Percentiles rank a stretch among this genome's conserved stretches.
These are phyloP conservation scores for slime mould (Dictyostelium discoideum) DNA, from an alignment of 78 protist species.

Conservation along the genomic window DNA sequence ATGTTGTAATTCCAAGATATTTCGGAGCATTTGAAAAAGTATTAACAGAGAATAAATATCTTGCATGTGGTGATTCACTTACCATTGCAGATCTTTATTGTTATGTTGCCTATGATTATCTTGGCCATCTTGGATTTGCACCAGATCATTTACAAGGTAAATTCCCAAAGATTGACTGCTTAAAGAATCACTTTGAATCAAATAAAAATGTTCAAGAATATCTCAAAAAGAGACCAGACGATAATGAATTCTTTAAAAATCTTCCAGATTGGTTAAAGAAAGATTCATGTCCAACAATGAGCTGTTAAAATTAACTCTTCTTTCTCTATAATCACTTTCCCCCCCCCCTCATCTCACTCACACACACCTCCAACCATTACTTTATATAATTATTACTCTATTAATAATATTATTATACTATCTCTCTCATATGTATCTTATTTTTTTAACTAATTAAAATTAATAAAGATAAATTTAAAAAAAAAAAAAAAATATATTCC, in stretches of 20 bases:
- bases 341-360: neutral
- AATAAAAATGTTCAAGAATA: neutral
- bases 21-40: conserved; percentile 1
- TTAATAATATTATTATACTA: neutral
- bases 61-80: neutral
- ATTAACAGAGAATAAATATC: neutral
- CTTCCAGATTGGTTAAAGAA: neutral
- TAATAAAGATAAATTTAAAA: too few species aligned
- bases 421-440: neutral
- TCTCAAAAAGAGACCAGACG: neutral
- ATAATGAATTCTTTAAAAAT: neutral
- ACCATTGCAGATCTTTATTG: conserved; percentile 3
- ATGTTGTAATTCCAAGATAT: neutral
- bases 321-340: neutral
- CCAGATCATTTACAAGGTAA: neutral
- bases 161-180: neutral
- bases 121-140: neutral
- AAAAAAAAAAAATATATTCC: too few species aligned
- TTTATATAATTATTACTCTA: neutral
- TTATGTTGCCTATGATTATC: conserved; percentile 14
- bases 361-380: neutral
- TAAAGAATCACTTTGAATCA: conserved; percentile 13
- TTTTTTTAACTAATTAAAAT: neutral
- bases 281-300: neutral
- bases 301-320: neutral